Base-by-base conservation (phyloP, 2,329 filamentous ascomycete species). In the Epichloe coenophiala region DNA sequence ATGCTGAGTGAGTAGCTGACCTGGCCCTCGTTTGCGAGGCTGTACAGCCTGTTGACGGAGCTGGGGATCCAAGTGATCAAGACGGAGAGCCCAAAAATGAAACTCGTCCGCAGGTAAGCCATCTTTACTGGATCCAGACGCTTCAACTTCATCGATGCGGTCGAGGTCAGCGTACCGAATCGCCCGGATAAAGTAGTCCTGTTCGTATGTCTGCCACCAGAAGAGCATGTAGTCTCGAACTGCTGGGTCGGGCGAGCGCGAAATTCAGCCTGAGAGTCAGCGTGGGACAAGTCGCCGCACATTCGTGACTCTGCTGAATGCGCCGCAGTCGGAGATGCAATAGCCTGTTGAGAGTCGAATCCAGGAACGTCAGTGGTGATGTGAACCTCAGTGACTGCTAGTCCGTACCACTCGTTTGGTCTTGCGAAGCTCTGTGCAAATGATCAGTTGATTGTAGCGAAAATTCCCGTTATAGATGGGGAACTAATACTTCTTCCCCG, bases 21-120 rank as follows among this genome's bases (percentile, higher is more conserved):
- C 27, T 68, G 59, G 11, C 71, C 60, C 5, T 59, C 43, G 53
- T 79, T 69, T 3, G 78, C 68, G 40, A 88, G 70, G 49, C 79
- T 78, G 63, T 88, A 85, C 5, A 89, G 73, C 13, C 86, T 73
- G 65, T 91, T 90, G 61, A 85, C 75, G 21, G 81, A 86, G 53
- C 81, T 85, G 2, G 77, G 77, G 2, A 76, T 79, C 77, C 77
- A 80, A 2, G 77, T 80, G 19, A 81, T 73, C 21, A 80, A 65
- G 21, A 80, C 74, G 2, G 75, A 75, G 54, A 80, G 72, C 27
- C 74, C 76, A 50, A 80, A 9, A 9, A 81, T 75, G 61, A 80
- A 80, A 21, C 76, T 80, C 2, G 77, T 80, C 13, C 77, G 73
- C 33, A 80, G 67, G 56, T 80, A 81, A 5, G 77, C 74, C 51